Conservation (phyloP, 805 yeast species). For the Nakazawaea siamensis region DNA sequence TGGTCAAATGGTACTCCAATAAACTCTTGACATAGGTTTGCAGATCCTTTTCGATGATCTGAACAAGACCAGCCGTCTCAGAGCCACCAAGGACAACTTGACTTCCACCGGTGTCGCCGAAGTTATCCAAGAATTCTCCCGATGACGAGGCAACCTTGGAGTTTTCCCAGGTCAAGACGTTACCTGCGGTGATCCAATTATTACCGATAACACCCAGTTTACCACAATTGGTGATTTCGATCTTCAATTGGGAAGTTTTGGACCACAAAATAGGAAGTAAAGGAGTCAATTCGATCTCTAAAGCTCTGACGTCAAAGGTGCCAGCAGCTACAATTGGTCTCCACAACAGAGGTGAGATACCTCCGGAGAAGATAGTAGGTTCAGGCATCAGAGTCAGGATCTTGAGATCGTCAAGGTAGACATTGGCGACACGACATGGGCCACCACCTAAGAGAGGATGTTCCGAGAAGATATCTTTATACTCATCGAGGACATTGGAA, state of each 20-base stretch:
- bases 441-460: conserved; percentile 49
- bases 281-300: conserved; percentile 64
- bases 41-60: conserved; percentile 29
- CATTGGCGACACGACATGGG: conserved; percentile 60
- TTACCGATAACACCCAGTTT: conserved; percentile 26
- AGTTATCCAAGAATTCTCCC: conserved; percentile 27
- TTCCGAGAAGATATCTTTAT: conserved; percentile 28
- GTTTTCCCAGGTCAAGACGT: conserved; percentile 46
- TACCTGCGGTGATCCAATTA: conserved; percentile 57
- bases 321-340: conserved; percentile 65
- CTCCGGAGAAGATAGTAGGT: conserved; percentile 76
- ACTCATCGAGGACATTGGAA: conserved; percentile 44
- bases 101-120: conserved; percentile 22
- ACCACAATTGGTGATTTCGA: conserved; percentile 47
- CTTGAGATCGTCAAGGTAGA: conserved; percentile 49
- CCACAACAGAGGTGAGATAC: conserved; percentile 76
- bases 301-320: conserved; percentile 67
- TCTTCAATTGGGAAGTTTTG: conserved; percentile 25
- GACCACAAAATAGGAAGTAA: conserved; percentile 65
- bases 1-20: conserved; percentile 26
- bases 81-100: conserved; percentile 16
- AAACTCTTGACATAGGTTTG: conserved; percentile 25
- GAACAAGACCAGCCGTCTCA: conserved; percentile 15
- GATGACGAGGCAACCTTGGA: conserved; percentile 25
- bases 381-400: conserved; percentile 60